Percentiles rank a stretch among this genome's conserved stretches.
phyloP scores from a whole-genome alignment of 2,329 filamentous ascomycete genomes.

The Colletotrichum scovillei region DNA sequence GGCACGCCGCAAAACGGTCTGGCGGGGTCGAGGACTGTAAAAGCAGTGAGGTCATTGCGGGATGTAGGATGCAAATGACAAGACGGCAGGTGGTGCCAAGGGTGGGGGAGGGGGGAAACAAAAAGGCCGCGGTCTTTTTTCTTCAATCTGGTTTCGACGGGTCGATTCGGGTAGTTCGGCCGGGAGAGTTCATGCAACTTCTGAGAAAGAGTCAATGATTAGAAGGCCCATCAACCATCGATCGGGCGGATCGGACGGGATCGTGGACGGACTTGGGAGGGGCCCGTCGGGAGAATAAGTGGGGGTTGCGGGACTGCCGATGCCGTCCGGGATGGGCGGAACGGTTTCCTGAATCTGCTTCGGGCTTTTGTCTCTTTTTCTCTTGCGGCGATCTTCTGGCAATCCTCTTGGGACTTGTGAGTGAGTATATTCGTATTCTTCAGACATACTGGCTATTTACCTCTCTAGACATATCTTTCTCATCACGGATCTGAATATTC shows the following conservation, averaged over 20 bases:
- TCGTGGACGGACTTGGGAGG: background rate
- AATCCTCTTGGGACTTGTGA: background rate
- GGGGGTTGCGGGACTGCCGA: background rate
- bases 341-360: background rate
- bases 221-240: background rate
- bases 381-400: too few relatives aligned
- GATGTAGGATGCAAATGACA: background rate
- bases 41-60: background rate
- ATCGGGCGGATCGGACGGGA: background rate
- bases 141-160: background rate
- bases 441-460: too few relatives aligned
- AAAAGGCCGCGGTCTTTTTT: background rate
- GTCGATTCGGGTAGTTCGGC: background rate
- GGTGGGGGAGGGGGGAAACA: background rate
- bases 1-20: background rate
- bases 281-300: background rate
- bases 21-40: too few relatives aligned
- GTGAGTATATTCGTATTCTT: too few relatives aligned
- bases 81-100: constrained; percentile 1
- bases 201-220: background rate
- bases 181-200: background rate
- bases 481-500: background rate
- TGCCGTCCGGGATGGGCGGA: background rate
- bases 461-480: background rate
- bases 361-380: background rate